These are phyloP conservation scores for Amanita pseudoporphyria DNA, from an alignment of 768 basidiomycete species.

Conservation along the genomic window DNA sequence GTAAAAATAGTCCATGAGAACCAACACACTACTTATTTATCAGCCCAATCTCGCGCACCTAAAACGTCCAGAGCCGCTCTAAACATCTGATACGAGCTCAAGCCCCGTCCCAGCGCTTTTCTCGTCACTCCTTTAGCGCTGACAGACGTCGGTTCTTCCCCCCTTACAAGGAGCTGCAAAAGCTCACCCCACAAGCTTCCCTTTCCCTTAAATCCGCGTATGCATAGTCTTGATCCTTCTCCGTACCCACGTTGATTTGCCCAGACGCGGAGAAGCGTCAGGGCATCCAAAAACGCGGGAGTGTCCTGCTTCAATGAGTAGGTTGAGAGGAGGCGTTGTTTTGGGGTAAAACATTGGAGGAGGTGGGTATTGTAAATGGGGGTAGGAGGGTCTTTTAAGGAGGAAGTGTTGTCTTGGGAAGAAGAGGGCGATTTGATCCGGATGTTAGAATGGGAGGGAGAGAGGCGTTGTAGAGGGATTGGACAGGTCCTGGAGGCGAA, in stretches of 20 bases:
- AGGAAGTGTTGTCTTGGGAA: constrained; percentile 11
- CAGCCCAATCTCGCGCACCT: constrained; percentile 39
- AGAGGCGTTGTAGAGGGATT: constrained; percentile 57
- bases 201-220: constrained; percentile 60
- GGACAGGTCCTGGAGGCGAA: constrained; percentile 49
- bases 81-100: constrained; percentile 89
- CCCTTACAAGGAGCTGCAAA: constrained; percentile 50
- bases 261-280: constrained; percentile 83
- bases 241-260: constrained; percentile 78
- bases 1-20: not conserved
- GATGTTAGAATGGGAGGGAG: constrained; percentile 65
- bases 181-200: constrained; percentile 65
- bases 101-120: constrained; percentile 61
- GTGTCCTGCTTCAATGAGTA: constrained; percentile 45
- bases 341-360: constrained; percentile 40
- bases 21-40: not conserved
- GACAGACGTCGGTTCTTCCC: constrained; percentile 43
- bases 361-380: constrained; percentile 77
- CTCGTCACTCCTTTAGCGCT: constrained; percentile 25
- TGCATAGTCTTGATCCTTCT: constrained; percentile 42
- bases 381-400: constrained; percentile 35
- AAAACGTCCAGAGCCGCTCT: constrained; percentile 78
- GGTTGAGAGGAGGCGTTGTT: constrained; percentile 41
- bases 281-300: constrained; percentile 62
- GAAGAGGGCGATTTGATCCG: constrained; percentile 13